phyloP scores from a whole-genome alignment of 768 basidiomycete species.

The Gymnopilus junonius region DNA sequence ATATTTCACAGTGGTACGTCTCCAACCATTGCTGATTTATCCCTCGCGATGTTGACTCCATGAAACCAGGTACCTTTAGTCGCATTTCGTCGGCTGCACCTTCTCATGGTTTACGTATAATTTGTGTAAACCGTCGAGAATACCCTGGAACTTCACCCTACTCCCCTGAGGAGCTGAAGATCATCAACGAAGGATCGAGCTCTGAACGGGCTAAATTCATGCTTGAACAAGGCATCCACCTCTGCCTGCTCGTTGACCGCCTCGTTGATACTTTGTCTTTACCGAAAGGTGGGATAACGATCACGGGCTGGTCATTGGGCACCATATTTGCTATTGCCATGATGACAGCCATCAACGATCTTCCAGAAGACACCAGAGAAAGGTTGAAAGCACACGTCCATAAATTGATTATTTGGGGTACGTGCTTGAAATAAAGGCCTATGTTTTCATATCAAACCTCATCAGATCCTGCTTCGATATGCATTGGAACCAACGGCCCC shows the following conservation, averaged over 20 bases:
- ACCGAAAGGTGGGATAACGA: conserved; percentile 33
- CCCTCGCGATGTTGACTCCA: background rate
- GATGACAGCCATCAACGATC: conserved; percentile 17
- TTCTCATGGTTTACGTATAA: conserved; percentile 32
- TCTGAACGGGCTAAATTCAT: conserved; percentile 29
- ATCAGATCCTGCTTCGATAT: conserved; percentile 29
- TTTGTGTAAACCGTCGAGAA: conserved; percentile 39
- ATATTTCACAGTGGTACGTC: conserved; percentile 12
- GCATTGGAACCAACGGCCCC: conserved; percentile 27
- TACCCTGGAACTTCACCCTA: conserved; percentile 41
- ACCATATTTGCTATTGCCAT: conserved; percentile 27
- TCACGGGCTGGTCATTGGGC: conserved; percentile 42
- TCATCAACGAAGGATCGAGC: conserved; percentile 21
- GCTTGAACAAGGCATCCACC: conserved; percentile 32
- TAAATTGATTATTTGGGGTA: conserved; percentile 15
- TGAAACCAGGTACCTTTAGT: conserved; percentile 3
- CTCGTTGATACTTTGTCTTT: conserved; percentile 33
- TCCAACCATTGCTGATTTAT: background rate
- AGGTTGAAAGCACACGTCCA: conserved; percentile 25
- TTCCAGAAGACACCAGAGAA: conserved; percentile 20
- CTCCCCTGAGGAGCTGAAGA: conserved; percentile 29
- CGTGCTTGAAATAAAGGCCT: background rate
- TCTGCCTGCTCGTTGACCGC: conserved; percentile 34
- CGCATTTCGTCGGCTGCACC: conserved; percentile 26
- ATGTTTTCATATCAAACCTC: background rate